Evolutionary conservation across 1,139 yeast species (phyloP).

Genomic region (Sugiyamaella grinbergsii): DNA sequence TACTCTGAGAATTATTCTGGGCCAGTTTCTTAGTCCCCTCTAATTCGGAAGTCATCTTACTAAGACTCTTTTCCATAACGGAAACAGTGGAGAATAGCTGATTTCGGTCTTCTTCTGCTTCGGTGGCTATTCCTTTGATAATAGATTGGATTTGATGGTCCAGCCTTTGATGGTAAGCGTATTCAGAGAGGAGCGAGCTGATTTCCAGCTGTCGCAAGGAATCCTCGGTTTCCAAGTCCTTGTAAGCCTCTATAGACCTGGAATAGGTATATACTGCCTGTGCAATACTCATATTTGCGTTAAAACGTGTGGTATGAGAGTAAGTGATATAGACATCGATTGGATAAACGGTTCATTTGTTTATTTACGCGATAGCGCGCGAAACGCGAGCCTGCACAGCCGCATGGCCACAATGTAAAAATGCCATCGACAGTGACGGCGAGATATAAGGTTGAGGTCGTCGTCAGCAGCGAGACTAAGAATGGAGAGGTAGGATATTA

Average conservation of each 20-base stretch:
- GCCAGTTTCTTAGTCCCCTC: conserved; percentile 8
- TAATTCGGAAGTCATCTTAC: conserved; percentile 1
- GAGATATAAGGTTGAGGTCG: no score
- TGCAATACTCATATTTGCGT: conserved; percentile 8
- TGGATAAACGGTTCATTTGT: no score
- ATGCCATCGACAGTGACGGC: no score
- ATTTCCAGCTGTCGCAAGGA: conserved; percentile 12
- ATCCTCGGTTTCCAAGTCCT: conserved; percentile 9
- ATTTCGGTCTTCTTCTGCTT: conserved; percentile 5
- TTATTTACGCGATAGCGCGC: background rate
- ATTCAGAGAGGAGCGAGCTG: background rate
- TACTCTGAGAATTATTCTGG: background rate
- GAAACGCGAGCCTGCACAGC: no score
- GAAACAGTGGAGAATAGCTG: background rate
- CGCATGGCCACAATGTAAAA: no score
- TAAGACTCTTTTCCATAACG: conserved; percentile 5
- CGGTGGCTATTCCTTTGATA: background rate
- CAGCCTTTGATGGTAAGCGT: conserved; percentile 8
- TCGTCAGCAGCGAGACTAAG: no score
- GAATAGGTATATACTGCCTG: conserved; percentile 14
- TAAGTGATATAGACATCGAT: no score
- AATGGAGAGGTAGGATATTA: no score
- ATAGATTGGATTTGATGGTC: conserved; percentile 3
- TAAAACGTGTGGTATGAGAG: no score
- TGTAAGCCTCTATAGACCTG: conserved; percentile 10